Evolutionary conservation across 2,329 filamentous ascomycete species (phyloP), one percentile per base, ranked within the genome.

Genomic region (Didymella exigua): DNA sequence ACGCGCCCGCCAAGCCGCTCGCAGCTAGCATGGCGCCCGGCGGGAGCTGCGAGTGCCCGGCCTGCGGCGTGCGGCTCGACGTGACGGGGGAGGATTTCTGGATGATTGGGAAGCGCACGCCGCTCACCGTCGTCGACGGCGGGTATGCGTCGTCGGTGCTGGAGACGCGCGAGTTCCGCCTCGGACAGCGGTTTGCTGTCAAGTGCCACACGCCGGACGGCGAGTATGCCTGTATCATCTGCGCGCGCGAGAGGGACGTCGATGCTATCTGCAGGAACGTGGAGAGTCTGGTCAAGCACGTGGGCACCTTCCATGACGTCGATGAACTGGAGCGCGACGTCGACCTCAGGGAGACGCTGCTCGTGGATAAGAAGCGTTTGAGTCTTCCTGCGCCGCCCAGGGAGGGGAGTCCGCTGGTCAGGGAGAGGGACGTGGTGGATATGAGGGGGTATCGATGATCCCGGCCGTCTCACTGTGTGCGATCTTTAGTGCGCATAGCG

Each of bases 171-270:
- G 72, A 73, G 47, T 75, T 73, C 31, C 60, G 67, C 21, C 65
- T 76, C 7, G 70, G 66, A 1, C 73, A 75, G 59, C 68, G 73
- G 8, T 76, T 76, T 52, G 69, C 73, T 6, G 56, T 75, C 45
- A 75, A 76, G 44, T 75, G 73, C 44, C 73, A 76, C 40, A 75
- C 72, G 0, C 62, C 65, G 1, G 67, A 71, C 13, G 73, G 72
- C 26, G 67, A 71, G 54, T 75, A 70, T 47, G 74, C 74, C 5
- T 76, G 74, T 49, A 66, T 72, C 5, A 66, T 76, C 3, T 76
- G 74, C 51, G 68, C 57, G 40, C 58, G 59, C 40, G 52, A 65
- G n/a, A 56, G 71, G 3, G 73, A 75, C 2, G 66, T 70, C 1
- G 73, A 75, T 59, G 73, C 72, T 0, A 65, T 76, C 5, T 74